Evolutionary conservation across 2,329 filamentous ascomycete genomes (phyloP).

Genomic region (Fusarium abutilonis): DNA sequence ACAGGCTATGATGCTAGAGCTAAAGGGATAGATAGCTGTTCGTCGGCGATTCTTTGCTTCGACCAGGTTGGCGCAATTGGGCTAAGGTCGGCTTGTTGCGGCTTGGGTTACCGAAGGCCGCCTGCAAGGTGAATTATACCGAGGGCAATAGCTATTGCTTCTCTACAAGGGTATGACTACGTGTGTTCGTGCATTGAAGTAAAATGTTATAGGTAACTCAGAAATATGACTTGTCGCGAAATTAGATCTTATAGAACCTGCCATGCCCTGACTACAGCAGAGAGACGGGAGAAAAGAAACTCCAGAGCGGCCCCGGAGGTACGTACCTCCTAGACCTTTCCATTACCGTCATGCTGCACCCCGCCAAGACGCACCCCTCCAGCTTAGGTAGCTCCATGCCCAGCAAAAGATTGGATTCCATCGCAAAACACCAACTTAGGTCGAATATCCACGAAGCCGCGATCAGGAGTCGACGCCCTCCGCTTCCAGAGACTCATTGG

Average conservation of each 20-base stretch:
- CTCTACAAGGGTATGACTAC: neutral
- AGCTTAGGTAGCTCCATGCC: slow-evolving; percentile 31
- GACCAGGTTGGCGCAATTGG: slow-evolving; percentile 14
- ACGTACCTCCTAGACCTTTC: slow-evolving; percentile 5
- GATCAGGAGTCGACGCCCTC: neutral
- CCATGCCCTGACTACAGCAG: neutral
- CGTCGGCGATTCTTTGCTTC: slow-evolving; percentile 18
- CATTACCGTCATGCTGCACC: slow-evolving; percentile 17
- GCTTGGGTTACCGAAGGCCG: slow-evolving; percentile 13
- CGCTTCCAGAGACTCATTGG: neutral
- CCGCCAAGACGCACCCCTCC: slow-evolving; percentile 39
- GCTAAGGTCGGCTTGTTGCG: slow-evolving; percentile 29
- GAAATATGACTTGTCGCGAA: neutral
- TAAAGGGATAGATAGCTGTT: slow-evolving; percentile 24
- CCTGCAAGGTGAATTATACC: slow-evolving; percentile 1
- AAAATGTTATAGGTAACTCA: neutral
- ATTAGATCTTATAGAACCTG: neutral
- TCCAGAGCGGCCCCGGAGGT: neutral
- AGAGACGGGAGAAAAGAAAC: neutral
- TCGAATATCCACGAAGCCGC: slow-evolving; percentile 9
- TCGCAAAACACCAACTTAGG: slow-evolving; percentile 27
- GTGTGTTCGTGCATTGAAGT: neutral
- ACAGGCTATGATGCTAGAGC: slow-evolving; percentile 30
- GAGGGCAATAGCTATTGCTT: neutral
- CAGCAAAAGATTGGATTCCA: slow-evolving; percentile 17